Conservation (phyloP, 2,329 filamentous ascomycete species). For the Magnaporthiopsis rhizophila region DNA sequence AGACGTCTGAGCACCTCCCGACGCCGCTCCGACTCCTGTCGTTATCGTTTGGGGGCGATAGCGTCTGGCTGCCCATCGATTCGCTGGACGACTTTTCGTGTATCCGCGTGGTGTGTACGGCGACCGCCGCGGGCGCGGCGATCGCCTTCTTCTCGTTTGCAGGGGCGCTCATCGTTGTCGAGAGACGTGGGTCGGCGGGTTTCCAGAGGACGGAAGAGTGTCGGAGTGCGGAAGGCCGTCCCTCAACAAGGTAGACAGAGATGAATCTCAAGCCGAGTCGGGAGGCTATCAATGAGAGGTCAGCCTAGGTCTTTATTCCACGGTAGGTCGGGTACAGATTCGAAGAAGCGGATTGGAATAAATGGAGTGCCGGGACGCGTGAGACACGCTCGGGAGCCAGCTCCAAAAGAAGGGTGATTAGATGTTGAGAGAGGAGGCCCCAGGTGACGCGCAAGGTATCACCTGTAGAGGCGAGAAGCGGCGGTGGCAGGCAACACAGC, state of each 20-base stretch:
- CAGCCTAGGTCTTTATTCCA: not conserved
- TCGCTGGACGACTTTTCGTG: constrained; percentile 18
- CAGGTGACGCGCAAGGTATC: not conserved
- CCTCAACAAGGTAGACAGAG: not conserved
- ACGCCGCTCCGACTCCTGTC: not conserved
- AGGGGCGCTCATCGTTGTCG: not conserved
- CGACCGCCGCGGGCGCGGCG: not conserved
- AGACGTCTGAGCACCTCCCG: constrained; percentile 26
- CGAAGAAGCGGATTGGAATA: not conserved
- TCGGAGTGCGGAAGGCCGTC: too few relatives aligned
- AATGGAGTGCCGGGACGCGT: not conserved
- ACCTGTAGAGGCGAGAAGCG: not conserved
- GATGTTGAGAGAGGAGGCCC: not conserved
- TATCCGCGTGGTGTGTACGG: constrained; percentile 3
- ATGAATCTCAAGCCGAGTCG: not conserved
- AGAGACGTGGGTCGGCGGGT: not conserved
- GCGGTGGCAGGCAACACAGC: not conserved
- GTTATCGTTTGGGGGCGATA: constrained; percentile 11
- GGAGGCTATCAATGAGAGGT: not conserved
- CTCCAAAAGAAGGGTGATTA: not conserved
- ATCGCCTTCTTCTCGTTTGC: constrained; percentile 3
- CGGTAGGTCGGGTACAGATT: too few relatives aligned
- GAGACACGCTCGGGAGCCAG: not conserved
- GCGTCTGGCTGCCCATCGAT: constrained; percentile 16
- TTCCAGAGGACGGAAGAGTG: not conserved